Conservation (phyloP, 2,329 filamentous ascomycete species). For the Hypomyces perniciosus region DNA sequence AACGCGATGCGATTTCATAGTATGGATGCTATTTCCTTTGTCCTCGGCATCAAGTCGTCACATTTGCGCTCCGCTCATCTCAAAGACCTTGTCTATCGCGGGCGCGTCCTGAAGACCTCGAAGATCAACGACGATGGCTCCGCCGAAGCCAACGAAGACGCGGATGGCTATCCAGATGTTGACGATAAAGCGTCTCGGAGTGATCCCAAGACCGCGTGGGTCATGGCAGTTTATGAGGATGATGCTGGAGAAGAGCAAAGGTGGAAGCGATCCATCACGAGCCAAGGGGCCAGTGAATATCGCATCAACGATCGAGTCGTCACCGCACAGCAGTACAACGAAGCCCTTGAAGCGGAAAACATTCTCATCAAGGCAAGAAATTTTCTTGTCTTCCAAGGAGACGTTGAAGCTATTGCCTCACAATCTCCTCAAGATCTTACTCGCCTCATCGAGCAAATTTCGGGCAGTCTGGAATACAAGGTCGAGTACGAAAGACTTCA, state of each 20-base stretch:
- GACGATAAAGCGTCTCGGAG: slow-evolving; percentile 62
- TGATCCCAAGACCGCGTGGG: slow-evolving; percentile 94
- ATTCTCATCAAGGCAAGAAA: slow-evolving; percentile 98
- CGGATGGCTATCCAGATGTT: slow-evolving; percentile 55
- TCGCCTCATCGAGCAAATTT: slow-evolving; percentile 92
- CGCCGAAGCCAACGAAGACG: slow-evolving; percentile 56
- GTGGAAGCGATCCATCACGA: slow-evolving; percentile 95
- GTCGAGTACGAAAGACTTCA: slow-evolving; percentile 90
- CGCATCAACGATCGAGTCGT: slow-evolving; percentile 92
- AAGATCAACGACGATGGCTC: slow-evolving; percentile 89
- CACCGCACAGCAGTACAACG: slow-evolving; percentile 87
- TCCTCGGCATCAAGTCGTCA: slow-evolving; percentile 97
- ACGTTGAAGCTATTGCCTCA: slow-evolving; percentile 93
- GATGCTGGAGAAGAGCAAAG: slow-evolving; percentile 90
- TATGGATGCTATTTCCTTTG: slow-evolving; percentile 99
- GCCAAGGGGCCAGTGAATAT: slow-evolving; percentile 84
- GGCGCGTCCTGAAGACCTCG: slow-evolving; percentile 83
- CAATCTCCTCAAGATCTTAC: slow-evolving; percentile 94
- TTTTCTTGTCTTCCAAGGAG: slow-evolving; percentile 96
- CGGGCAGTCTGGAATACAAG: slow-evolving; percentile 91
- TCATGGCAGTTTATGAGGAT: slow-evolving; percentile 98
- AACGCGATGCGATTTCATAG: slow-evolving; percentile 36
- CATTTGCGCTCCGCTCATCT: slow-evolving; percentile 91
- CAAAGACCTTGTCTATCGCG: slow-evolving; percentile 92
- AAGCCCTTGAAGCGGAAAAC: slow-evolving; percentile 84